These are phyloP conservation scores for Candida maltosa DNA, from an alignment of 805 yeast genomes.

Conservation along the genomic window DNA sequence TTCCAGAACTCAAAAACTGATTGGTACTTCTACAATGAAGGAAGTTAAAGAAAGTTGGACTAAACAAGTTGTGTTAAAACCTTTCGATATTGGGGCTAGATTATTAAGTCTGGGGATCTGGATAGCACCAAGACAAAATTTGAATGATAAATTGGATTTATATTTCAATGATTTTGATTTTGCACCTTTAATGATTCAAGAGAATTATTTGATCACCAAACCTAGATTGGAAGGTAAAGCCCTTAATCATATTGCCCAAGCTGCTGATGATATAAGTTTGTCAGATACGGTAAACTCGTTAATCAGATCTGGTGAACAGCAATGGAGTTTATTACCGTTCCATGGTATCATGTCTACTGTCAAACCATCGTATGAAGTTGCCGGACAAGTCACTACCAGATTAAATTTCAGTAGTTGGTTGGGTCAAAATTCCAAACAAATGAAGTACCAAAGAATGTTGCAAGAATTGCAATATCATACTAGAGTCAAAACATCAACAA, in stretches of 20 bases:
- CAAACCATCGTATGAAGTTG: constrained; percentile 68
- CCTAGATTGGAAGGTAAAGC: constrained; percentile 48
- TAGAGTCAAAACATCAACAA: constrained; percentile 73
- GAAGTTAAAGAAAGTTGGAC: constrained; percentile 72
- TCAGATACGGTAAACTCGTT: constrained; percentile 78
- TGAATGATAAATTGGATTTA: constrained; percentile 81
- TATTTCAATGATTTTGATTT: constrained; percentile 94
- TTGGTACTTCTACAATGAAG: constrained; percentile 63
- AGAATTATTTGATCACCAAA: constrained; percentile 71
- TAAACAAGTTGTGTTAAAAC: constrained; percentile 85
- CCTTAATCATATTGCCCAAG: constrained; percentile 62
- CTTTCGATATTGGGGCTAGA: constrained; percentile 82
- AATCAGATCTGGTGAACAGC: constrained; percentile 88
- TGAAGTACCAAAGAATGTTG: constrained; percentile 72
- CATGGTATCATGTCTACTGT: constrained; percentile 87
- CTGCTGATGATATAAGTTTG: constrained; percentile 84
- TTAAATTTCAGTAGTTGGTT: constrained; percentile 81
- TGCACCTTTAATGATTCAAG: constrained; percentile 94
- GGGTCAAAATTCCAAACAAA: constrained; percentile 84
- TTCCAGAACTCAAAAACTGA: constrained; percentile 62
- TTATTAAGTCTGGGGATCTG: constrained; percentile 53
- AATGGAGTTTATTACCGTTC: constrained; percentile 89
- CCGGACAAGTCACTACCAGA: constrained; percentile 68
- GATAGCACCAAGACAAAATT: constrained; percentile 49
- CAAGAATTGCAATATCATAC: constrained; percentile 90